phyloP scores from a whole-genome alignment of 2,329 filamentous ascomycete species.

The Biscogniauxia marginata region DNA sequence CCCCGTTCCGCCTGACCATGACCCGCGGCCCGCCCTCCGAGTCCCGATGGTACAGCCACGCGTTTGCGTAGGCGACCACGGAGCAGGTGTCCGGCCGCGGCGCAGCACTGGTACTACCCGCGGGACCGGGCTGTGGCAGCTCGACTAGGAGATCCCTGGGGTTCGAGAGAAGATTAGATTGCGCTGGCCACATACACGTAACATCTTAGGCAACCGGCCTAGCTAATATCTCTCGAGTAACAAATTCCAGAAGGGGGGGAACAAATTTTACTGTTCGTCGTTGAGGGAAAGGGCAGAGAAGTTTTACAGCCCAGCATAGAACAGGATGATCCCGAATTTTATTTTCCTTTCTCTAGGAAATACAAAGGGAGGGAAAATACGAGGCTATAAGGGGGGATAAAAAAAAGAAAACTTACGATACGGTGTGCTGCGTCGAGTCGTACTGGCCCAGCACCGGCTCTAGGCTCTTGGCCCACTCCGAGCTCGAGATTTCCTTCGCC shows the following conservation, averaged over 20 bases:
- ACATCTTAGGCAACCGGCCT: too few relatives aligned
- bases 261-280: too few relatives aligned
- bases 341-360: too few relatives aligned
- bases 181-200: too few relatives aligned
- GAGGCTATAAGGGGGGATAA: not conserved
- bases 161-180: too few relatives aligned
- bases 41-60: constrained; percentile 17
- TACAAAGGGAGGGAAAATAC: not conserved
- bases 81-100: constrained; percentile 16
- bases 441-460: constrained; percentile 12
- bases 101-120: not conserved
- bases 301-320: too few relatives aligned
- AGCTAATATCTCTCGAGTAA: too few relatives aligned
- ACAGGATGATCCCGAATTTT: too few relatives aligned
- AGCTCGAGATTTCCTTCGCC: constrained; percentile 8
- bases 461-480: constrained; percentile 18
- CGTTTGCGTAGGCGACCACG: constrained; percentile 16
- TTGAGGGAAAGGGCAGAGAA: too few relatives aligned
- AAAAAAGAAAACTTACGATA: constrained; percentile 7
- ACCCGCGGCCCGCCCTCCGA: constrained; percentile 15
- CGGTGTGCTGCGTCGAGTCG: constrained; percentile 25
- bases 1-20: constrained; percentile 22
- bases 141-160: constrained; percentile 19
- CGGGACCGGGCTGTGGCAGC: constrained; percentile 20
- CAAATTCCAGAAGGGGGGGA: too few relatives aligned